These are phyloP conservation scores for Chalciporus chontae DNA, from an alignment of 768 basidiomycete species.

Conservation along the genomic window DNA sequence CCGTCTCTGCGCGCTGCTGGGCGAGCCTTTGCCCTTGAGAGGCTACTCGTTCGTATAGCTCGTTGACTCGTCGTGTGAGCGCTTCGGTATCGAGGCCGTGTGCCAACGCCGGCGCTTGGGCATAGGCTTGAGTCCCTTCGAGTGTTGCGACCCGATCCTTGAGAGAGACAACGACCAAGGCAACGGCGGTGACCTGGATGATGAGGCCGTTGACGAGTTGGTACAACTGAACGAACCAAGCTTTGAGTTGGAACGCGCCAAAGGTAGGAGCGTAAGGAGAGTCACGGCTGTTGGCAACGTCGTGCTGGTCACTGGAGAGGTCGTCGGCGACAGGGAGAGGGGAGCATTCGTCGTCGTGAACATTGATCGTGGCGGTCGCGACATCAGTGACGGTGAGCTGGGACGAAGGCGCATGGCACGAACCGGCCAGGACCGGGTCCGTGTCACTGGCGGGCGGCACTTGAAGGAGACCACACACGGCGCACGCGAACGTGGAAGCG, in stretches of 20 bases:
- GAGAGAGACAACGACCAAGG: slow-evolving; percentile 14
- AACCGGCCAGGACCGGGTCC: neutral
- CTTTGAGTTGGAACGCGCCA: slow-evolving; percentile 1
- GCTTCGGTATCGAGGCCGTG: neutral
- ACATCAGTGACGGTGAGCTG: neutral
- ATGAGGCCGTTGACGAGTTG: slow-evolving; percentile 4
- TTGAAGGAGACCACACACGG: slow-evolving; percentile 1
- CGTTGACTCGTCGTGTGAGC: slow-evolving; percentile 7
- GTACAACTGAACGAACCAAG: slow-evolving; percentile 6
- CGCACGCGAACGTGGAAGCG: neutral
- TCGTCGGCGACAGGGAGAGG: neutral
- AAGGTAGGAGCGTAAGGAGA: neutral
- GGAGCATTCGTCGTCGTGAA: neutral
- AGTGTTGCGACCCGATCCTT: slow-evolving; percentile 15
- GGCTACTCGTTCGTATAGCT: slow-evolving; percentile 7
- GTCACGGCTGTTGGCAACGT: neutral
- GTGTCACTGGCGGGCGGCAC: neutral
- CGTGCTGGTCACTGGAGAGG: neutral
- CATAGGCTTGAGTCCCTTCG: slow-evolving; percentile 3
- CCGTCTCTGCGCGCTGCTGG: slow-evolving; percentile 6
- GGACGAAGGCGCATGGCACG: neutral
- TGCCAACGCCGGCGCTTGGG: neutral
- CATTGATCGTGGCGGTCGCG: neutral
- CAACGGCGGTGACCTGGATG: slow-evolving; percentile 1
- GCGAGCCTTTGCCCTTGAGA: slow-evolving; percentile 11